Base-by-base conservation (phyloP, 2,329 filamentous ascomycete genomes). In the Grosmannia huntii region DNA sequence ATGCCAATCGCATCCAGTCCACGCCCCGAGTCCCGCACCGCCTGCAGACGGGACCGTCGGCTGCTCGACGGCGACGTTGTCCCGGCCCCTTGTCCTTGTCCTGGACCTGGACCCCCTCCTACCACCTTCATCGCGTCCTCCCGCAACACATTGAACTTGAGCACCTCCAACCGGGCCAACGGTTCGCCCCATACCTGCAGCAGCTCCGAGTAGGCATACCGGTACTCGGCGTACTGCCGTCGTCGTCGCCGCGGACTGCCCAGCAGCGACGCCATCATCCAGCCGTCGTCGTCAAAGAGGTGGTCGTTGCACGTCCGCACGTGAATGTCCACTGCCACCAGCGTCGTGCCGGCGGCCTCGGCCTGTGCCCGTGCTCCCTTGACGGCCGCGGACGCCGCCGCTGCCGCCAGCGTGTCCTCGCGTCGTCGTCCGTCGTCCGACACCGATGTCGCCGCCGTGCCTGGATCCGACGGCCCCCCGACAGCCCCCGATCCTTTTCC, bases 251-350 rank as follows among this genome's bases (percentile, higher is more conserved):
- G 75, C 33, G 66, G 73, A 5, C 76, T 71, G 50, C 84, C 78
- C 19, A 87, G 73, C 2, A 87, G 69, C 4, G 84, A 78, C 3
- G 77, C 75, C 23, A 73, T 76, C 65, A 86, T 75, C 75, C 82
- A 85, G 14, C 83, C 83, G 65, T 87, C 84, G 56, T 86, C 83
- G 62, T 87, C 84, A 63, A 87, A 87, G 23, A 79, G 75, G n/a
- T 77, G 76, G 62, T 84, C 81, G 61, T 87, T 82, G 65, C 81
- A 78, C 62, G 85, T 74, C 7, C 74, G 72, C 7, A 85, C 72
- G 1, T 74, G 72, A 5, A 82, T 76, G 25, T 72, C 75, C 19
- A 78, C 73, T 5, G 79, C 78, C 2, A 82, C 72, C 60, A 79
- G 67, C 10, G 75, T 66, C 14, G 70, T 31, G 9, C 52, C 51